Evolutionary conservation across 2,329 filamentous ascomycete species (phyloP).

Genomic region (Cordyceps cateniannulata): DNA sequence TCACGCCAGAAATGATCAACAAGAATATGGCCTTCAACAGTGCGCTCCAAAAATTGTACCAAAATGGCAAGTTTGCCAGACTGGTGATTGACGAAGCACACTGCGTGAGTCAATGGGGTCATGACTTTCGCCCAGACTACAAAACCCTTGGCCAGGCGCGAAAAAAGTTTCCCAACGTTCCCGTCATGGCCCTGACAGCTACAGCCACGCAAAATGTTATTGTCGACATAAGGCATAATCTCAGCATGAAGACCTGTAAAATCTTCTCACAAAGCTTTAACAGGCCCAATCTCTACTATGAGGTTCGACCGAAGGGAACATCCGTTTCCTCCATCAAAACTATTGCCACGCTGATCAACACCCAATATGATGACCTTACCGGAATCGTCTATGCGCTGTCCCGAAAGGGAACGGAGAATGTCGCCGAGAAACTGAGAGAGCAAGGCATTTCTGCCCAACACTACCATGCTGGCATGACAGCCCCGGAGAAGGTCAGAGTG

Average conservation of each 20-base stretch:
- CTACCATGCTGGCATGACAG: slow-evolving; percentile 76
- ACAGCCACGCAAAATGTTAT: slow-evolving; percentile 93
- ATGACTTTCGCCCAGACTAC: slow-evolving; percentile 96
- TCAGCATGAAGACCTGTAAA: slow-evolving; percentile 73
- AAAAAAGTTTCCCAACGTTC: slow-evolving; percentile 66
- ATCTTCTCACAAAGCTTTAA: slow-evolving; percentile 93
- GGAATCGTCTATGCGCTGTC: slow-evolving; percentile 95
- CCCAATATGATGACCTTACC: slow-evolving; percentile 62
- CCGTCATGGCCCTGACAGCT: slow-evolving; percentile 90
- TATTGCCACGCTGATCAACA: slow-evolving; percentile 62
- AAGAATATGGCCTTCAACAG: slow-evolving; percentile 66
- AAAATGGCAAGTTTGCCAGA: slow-evolving; percentile 67
- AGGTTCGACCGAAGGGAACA: slow-evolving; percentile 67
- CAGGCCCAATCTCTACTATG: slow-evolving; percentile 87
- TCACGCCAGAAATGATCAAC: slow-evolving; percentile 94
- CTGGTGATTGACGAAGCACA: slow-evolving; percentile 99
- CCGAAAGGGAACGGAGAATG: slow-evolving; percentile 71
- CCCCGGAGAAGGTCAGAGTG: slow-evolving; percentile 60
- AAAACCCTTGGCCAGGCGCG: slow-evolving; percentile 75
- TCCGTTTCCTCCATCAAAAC: slow-evolving; percentile 36
- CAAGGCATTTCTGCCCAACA: slow-evolving; percentile 67
- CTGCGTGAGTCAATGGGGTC: slow-evolving; percentile 98
- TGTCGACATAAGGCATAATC: slow-evolving; percentile 81
- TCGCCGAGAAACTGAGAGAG: slow-evolving; percentile 62
- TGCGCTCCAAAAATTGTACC: slow-evolving; percentile 62